These are phyloP conservation scores for Seiridium cupressi DNA, from an alignment of 2,329 filamentous ascomycete species.

Conservation along the genomic window DNA sequence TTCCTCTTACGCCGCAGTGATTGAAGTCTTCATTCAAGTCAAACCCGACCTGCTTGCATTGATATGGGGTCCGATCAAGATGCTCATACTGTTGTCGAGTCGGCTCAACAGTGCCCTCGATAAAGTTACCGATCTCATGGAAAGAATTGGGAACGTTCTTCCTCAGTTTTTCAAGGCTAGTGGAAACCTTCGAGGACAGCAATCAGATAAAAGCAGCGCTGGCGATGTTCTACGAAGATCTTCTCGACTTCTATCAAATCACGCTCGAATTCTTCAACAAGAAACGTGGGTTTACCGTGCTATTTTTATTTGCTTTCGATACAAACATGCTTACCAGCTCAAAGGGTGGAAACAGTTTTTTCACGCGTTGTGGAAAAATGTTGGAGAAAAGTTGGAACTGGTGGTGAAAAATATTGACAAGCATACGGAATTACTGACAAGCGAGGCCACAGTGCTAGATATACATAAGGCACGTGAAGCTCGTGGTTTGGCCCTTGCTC, in stretches of 20 bases:
- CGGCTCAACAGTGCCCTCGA: conserved; percentile 20
- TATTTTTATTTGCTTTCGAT: conserved; percentile 28
- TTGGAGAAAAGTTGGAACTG: conserved; percentile 19
- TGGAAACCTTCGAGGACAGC: conserved; percentile 20
- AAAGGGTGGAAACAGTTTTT: neutral
- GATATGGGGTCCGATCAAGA: conserved; percentile 35
- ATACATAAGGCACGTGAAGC: no score
- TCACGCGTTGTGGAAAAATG: neutral
- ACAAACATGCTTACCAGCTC: conserved; percentile 17
- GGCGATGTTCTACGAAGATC: conserved; percentile 12
- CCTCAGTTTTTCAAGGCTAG: conserved; percentile 23
- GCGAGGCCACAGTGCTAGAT: no score
- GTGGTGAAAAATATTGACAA: neutral
- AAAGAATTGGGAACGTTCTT: conserved; percentile 20
- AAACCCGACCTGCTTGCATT: conserved; percentile 30
- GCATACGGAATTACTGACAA: no score
- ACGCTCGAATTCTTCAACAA: conserved; percentile 27
- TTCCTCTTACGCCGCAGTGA: conserved; percentile 19
- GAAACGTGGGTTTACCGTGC: conserved; percentile 32
- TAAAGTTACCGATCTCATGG: conserved; percentile 18
- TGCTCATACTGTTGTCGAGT: conserved; percentile 20
- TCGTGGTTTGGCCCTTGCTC: no score
- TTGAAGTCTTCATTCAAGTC: conserved; percentile 29
- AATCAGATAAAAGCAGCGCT: conserved; percentile 22
- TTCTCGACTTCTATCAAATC: no score